Base-by-base conservation (phyloP, 75 land plant genomes). In the Picea glauca region DNA sequence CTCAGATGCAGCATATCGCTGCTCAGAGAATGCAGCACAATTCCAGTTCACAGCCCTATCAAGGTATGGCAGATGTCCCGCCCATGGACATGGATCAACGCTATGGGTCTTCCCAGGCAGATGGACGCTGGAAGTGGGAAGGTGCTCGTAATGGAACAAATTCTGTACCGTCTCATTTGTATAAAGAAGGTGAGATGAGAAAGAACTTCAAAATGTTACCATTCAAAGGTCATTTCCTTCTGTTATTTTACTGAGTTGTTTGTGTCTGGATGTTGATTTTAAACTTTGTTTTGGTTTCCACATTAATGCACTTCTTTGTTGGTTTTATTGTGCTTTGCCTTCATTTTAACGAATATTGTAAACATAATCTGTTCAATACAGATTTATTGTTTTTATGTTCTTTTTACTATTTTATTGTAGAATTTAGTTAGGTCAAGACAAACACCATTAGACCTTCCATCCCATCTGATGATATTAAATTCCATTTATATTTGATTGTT, bases 121-220 rank as follows among this genome's bases (percentile, higher is more conserved):
- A 87, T 58, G 82, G 74, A n/a, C 82, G 78, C 59, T 85, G 90
- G 90, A 78, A 83, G 61, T 85, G 90, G 84, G 87, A 85, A 78
- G 85, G 61, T 5, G 23, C 82, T 58, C 82, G 81, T 50, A 78
- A 77, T 58, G 77, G 77, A 40, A 18, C 73, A 2, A 70, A 43
- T 70, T 15, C 78, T 50, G 38, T 79, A 75, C n/a, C 77, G 3
- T 15, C 84, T 58, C 78, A 82, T 17, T 2, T 58, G 76, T 84
- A 58, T 57, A 81, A 68, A 13, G 84, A 84, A 64, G 89, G 89
- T 31, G 70, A 66, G 80, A 40, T 33, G 70, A 40, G 50, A 40
- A 70, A 70, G 73, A 43, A 35, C 9, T 43, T 0, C 54, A 50
- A 50, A 50, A 50, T 8, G 9, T 50, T 50, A 50, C 9, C 54